These are phyloP conservation scores for Lathyrus sativus DNA, from an alignment of 306 rosid genomes.

Conservation along the genomic window DNA sequence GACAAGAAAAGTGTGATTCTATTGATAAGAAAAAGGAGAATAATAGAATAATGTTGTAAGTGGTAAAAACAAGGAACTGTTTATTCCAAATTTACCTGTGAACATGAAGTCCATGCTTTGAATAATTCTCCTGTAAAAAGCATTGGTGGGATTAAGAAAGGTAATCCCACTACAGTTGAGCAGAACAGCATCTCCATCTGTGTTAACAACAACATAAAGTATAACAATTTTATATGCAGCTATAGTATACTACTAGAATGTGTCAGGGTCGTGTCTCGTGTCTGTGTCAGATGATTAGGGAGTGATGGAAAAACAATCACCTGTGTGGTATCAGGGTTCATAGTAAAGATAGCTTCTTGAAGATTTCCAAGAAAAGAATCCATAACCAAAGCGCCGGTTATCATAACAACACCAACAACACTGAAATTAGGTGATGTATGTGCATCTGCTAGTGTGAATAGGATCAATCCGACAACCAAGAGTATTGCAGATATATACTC, in stretches of 20 bases:
- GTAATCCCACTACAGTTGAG: constrained; percentile 91
- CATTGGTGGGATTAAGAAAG: constrained; percentile 96
- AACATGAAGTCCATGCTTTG: constrained; percentile 92
- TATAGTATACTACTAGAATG: neutral
- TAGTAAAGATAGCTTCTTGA: constrained; percentile 96
- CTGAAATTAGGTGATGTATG: constrained; percentile 93
- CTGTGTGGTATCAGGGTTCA: constrained; percentile 97
- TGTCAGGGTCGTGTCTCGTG: no score
- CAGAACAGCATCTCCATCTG: constrained; percentile 99
- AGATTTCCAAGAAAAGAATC: constrained; percentile 91
- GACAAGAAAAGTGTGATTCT: constrained; percentile 37
- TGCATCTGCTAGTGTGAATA: constrained; percentile 97
- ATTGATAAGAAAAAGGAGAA: neutral
- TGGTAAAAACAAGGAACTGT: neutral
- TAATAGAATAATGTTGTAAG: neutral
- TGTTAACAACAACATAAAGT: constrained; percentile 19
- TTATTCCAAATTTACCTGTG: constrained; percentile 62
- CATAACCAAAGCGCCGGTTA: constrained; percentile 89
- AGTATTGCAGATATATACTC: constrained; percentile 87
- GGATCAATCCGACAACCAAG: constrained; percentile 89
- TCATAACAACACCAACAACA: constrained; percentile 85
- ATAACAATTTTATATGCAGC: constrained; percentile 1
- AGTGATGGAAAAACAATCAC: constrained; percentile 42
- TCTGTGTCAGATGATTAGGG: neutral
- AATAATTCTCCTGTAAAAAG: constrained; percentile 89